Percentiles rank a stretch among this genome's conserved stretches.
These are phyloP conservation scores for Erodium trifolium DNA, from an alignment of 441 rosid genomes.

Conservation along the genomic window DNA sequence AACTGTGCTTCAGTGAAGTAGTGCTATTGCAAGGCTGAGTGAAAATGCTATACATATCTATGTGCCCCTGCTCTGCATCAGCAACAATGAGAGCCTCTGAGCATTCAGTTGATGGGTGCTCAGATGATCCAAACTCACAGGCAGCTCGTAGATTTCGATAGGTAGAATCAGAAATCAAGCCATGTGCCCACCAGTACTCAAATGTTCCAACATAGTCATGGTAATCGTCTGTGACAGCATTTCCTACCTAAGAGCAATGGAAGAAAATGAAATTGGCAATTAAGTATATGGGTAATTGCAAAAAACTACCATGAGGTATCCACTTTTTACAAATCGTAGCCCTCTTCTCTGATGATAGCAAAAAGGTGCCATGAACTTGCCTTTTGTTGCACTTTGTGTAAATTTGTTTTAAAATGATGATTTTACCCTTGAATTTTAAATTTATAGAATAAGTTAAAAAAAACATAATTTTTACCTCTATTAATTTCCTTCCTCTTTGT, in stretches of 20 bases:
- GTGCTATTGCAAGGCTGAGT: constrained; percentile 59
- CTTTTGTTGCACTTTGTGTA: too few species aligned
- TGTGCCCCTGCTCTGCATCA: constrained; percentile 56
- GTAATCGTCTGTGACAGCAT: constrained; percentile 90
- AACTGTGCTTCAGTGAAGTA: constrained; percentile 41
- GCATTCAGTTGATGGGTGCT: constrained; percentile 69
- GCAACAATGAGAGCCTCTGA: constrained; percentile 46
- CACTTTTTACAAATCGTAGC: too few species aligned
- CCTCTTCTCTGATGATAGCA: too few species aligned
- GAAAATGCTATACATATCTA: constrained; percentile 85
- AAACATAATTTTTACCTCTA: too few species aligned
- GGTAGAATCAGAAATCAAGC: constrained; percentile 82
- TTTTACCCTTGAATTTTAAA: too few species aligned
- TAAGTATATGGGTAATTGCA: too few species aligned
- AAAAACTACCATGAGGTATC: too few species aligned
- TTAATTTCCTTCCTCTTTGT: too few species aligned
- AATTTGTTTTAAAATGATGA: too few species aligned
- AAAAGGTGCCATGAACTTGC: too few species aligned
- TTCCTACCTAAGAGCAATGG: constrained; percentile 57
- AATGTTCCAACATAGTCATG: constrained; percentile 72
- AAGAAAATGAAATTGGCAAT: background rate
- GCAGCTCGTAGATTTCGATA: constrained; percentile 43
- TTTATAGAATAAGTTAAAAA: too few species aligned
- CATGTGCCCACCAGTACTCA: constrained; percentile 97
- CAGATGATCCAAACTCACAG: constrained; percentile 51